A percentile compares a stretch with the other conserved stretches of the same genome.
Evolutionary conservation across 768 basidiomycete genomes (phyloP).

Genomic region (Pleurotus cornucopiae): DNA sequence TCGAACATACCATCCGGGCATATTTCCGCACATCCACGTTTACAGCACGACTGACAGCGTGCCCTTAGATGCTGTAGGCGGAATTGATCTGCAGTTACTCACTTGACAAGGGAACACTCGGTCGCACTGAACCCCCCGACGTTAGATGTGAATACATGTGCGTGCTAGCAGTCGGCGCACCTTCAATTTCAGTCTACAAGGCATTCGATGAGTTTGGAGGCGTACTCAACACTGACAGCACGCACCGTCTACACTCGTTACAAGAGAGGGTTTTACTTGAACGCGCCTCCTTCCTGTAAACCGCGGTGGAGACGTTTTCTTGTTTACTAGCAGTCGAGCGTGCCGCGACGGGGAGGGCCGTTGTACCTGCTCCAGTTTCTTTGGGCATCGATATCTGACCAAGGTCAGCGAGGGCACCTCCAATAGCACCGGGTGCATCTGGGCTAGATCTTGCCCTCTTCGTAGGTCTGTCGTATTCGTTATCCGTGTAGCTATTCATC

Average conservation of each 20-base stretch:
- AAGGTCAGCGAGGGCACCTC: too few species aligned
- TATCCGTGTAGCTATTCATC: too few species aligned
- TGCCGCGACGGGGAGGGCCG: too few species aligned
- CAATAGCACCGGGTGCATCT: too few species aligned
- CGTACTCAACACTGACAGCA: background rate
- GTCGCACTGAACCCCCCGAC: conserved; percentile 34
- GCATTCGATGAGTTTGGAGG: conserved; percentile 7
- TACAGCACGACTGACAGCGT: conserved; percentile 32
- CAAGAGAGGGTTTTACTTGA: conserved; percentile 40
- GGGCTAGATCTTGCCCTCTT: too few species aligned
- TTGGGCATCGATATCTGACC: too few species aligned
- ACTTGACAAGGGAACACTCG: conserved; percentile 41
- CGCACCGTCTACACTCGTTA: conserved; percentile 58
- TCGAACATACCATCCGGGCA: conserved; percentile 51
- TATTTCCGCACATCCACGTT: conserved; percentile 64
- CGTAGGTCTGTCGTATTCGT: too few species aligned
- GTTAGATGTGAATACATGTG: background rate
- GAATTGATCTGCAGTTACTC: background rate
- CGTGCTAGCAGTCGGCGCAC: conserved; percentile 22
- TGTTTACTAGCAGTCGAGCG: too few species aligned
- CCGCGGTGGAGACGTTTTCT: background rate
- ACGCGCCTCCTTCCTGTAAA: conserved; percentile 2
- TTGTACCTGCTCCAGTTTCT: too few species aligned
- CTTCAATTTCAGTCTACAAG: conserved; percentile 49
- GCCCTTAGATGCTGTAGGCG: conserved; percentile 1